A percentile compares a stretch with the other conserved stretches of the same genome.
Conservation (phyloP, 2,329 filamentous ascomycete species). For the Arthrinium puccinioides region DNA sequence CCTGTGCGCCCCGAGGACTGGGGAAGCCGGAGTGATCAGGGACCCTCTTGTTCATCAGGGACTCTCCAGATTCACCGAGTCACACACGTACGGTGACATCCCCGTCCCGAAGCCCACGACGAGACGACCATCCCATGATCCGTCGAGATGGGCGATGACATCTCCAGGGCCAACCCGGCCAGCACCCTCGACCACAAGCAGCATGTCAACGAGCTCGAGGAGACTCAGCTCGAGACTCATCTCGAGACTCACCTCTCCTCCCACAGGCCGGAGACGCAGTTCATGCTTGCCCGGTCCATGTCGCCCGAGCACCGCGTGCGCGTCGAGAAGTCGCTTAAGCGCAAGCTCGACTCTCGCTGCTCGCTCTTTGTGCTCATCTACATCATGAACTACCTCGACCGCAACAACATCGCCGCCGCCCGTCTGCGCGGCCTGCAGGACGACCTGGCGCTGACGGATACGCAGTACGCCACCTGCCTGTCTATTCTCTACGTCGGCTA, state of each 20-base stretch:
- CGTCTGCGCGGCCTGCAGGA: constrained; percentile 56
- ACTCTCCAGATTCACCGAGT: neutral
- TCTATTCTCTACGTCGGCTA: constrained; percentile 62
- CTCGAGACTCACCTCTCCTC: constrained; percentile 1
- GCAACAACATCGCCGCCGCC: constrained; percentile 63
- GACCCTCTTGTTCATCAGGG: neutral
- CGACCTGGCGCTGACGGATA: constrained; percentile 40
- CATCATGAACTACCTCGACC: constrained; percentile 66
- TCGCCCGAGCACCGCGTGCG: constrained; percentile 40
- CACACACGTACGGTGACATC: neutral
- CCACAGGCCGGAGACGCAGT: no score
- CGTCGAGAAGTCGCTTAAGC: constrained; percentile 59
- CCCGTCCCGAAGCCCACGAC: neutral
- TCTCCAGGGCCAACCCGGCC: constrained; percentile 10
- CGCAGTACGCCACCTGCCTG: constrained; percentile 57
- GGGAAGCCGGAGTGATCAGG: neutral
- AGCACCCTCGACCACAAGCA: constrained; percentile 8
- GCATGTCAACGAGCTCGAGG: constrained; percentile 14
- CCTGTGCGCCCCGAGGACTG: neutral
- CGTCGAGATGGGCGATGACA: constrained; percentile 15
- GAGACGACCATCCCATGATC: no score
- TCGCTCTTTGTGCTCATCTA: constrained; percentile 68
- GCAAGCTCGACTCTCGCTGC: constrained; percentile 64
- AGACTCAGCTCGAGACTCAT: constrained; percentile 4
- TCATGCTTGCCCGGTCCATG: constrained; percentile 11